Base-by-base conservation (phyloP, 1,139 yeast species). In the Entelexis sorbosivorans region DNA sequence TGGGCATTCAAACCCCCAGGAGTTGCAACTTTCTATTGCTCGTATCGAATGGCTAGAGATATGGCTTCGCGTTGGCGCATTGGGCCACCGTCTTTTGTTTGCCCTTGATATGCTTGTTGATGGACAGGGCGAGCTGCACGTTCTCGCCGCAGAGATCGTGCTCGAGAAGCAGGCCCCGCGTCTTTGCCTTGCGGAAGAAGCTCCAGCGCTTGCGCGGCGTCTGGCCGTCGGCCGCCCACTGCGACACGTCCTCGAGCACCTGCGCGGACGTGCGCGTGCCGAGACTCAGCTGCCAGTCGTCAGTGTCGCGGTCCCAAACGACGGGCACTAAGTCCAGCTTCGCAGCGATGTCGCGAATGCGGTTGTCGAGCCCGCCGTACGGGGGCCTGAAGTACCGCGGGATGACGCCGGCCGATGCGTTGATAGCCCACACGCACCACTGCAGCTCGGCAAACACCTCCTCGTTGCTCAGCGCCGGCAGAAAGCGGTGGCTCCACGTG, bases 391-490 rank as follows among this genome's bases (percentile, higher is more conserved):
- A 89, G 83, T 91, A 91, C 61, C 82, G 82, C 14, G 97, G 97
- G n/a, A 85, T 65, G 61, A 88, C 91, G 22, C 81, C 73, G 0
- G 87, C 84, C 0, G 97, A 88, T 2, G 96, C 96, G 68, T 91
- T 88, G 93, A 88, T 86, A 6, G 96, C 96, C 97, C 97, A 89
- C 36, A 88, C 79, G 1, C 94, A 82, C 98, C 97, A 89, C 67
- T 89, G 82, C 45, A 89, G 69, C 65, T 89, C 96, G 0, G 96
- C 95, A 54, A 84, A 79, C 20, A 89, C 78, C 56, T 86, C 77
- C 65, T 86, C 91, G 64, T 87, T 87, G 17, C 78, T 66, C 53
- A 89, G 71, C 1, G 80, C 69, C 1, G 97, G 96, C 56, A 89
- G 72, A 60, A 82, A 85, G 53, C 81, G 79, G 68, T 89, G 97